phyloP scores from a whole-genome alignment of 169 alveolate genomes.

The Plasmodium reichenowi region DNA sequence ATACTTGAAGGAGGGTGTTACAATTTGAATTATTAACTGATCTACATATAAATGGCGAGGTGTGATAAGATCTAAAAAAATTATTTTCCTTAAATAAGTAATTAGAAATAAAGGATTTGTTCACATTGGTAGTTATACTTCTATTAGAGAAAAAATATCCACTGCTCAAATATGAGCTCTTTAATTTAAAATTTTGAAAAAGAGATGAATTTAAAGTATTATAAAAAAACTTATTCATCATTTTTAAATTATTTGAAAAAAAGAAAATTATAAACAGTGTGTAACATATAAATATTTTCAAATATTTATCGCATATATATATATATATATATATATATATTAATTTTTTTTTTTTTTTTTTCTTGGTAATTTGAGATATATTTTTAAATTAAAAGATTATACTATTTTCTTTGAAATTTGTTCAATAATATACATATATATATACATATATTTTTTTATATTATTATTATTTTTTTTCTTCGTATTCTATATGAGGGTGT shows the following conservation, averaged over 20 bases:
- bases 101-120: slow-evolving; percentile 5
- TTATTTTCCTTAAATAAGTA: slow-evolving; percentile 14
- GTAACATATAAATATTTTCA: slow-evolving; percentile 1
- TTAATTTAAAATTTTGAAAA: slow-evolving; percentile 67
- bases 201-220: slow-evolving; percentile 67
- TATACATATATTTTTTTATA: too few species aligned
- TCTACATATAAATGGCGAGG: slow-evolving; percentile 76
- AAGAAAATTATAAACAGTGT: neutral
- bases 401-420: too few species aligned
- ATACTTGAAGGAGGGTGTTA: slow-evolving; percentile 48
- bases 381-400: too few species aligned
- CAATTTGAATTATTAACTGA: slow-evolving; percentile 28
- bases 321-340: too few species aligned
- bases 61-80: slow-evolving; percentile 39
- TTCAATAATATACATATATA: too few species aligned
- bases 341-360: too few species aligned
- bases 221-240: slow-evolving; percentile 57
- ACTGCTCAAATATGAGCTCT: slow-evolving; percentile 55
- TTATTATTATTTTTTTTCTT: too few species aligned
- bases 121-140: slow-evolving; percentile 24
- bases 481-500: too few species aligned
- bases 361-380: too few species aligned
- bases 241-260: slow-evolving; percentile 6
- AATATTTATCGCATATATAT: too few species aligned
- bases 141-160: slow-evolving; percentile 58